A percentile compares a stretch with the other conserved stretches of the same genome.
Evolutionary conservation across 352 stramenopile genomes (phyloP).

Genomic region (Globisporangium emineosum): DNA sequence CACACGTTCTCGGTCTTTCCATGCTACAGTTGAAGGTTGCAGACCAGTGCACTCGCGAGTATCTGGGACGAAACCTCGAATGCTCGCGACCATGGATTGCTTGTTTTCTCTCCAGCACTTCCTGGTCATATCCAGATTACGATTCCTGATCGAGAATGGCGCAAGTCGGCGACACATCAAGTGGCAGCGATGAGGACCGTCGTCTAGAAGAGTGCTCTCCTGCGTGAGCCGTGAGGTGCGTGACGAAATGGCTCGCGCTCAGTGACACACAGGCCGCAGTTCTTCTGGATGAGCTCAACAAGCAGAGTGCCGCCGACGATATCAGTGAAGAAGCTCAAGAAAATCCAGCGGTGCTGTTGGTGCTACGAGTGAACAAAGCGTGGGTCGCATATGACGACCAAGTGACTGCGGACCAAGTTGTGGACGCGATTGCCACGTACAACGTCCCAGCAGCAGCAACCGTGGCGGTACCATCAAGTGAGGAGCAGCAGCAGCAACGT

Average conservation of each 20-base stretch:
- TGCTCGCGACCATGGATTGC: background rate
- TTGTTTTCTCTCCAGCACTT: too few species aligned
- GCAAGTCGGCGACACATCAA: background rate
- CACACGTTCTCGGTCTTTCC: background rate
- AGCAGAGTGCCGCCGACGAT: background rate
- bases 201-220: background rate
- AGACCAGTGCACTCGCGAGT: background rate
- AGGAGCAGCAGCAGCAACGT: background rate
- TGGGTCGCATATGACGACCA: background rate
- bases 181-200: background rate
- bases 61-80: background rate
- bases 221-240: background rate
- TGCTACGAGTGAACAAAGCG: background rate
- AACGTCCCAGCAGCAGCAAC: background rate
- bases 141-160: background rate
- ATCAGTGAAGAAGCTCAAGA: background rate
- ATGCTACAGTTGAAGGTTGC: background rate
- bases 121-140: background rate
- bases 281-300: constrained; percentile 1
- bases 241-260: background rate
- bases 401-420: background rate
- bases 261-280: background rate
- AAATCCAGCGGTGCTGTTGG: background rate
- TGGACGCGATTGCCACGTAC: background rate
- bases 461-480: too few species aligned